Conservation (phyloP, 1,284 basidiomycete species). For the Neonothopanus nambi region DNA sequence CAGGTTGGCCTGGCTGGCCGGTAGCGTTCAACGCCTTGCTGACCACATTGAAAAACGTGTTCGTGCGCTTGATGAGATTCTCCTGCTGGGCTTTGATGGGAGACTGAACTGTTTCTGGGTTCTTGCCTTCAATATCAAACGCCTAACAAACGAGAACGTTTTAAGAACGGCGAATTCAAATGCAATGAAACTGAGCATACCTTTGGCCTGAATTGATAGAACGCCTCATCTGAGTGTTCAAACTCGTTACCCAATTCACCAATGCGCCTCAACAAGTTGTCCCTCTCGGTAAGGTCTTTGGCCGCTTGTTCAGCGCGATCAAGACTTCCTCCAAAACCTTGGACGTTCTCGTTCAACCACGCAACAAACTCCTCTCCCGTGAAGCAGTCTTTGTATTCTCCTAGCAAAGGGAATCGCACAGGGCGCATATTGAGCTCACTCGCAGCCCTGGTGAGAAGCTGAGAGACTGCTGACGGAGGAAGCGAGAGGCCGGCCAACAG, state of each 20-base stretch:
- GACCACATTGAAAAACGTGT: conserved; percentile 69
- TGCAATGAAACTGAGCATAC: conserved; percentile 34
- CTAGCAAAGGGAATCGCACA: conserved; percentile 79
- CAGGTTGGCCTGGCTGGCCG: conserved; percentile 43
- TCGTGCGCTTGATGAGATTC: conserved; percentile 66
- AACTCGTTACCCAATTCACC: conserved; percentile 82
- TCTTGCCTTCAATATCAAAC: conserved; percentile 59
- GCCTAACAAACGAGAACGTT: conserved; percentile 43
- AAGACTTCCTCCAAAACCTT: conserved; percentile 31
- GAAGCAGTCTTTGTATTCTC: conserved; percentile 82
- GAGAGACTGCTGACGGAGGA: conserved; percentile 62
- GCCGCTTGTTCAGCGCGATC: conserved; percentile 83
- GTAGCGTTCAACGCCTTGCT: conserved; percentile 62
- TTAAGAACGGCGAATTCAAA: conserved; percentile 1
- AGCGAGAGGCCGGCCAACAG: conserved; percentile 75
- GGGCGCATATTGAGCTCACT: conserved; percentile 62
- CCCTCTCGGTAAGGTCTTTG: conserved; percentile 71
- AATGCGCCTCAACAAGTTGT: conserved; percentile 72
- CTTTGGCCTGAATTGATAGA: conserved; percentile 79
- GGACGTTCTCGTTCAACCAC: conserved; percentile 30
- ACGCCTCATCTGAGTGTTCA: conserved; percentile 72
- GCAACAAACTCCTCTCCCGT: conserved; percentile 29
- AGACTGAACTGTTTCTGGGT: conserved; percentile 31
- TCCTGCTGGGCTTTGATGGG: conserved; percentile 46
- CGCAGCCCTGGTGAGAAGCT: conserved; percentile 65